Conservation (phyloP, 2,329 filamentous ascomycete species). For the Cytospora mali region DNA sequence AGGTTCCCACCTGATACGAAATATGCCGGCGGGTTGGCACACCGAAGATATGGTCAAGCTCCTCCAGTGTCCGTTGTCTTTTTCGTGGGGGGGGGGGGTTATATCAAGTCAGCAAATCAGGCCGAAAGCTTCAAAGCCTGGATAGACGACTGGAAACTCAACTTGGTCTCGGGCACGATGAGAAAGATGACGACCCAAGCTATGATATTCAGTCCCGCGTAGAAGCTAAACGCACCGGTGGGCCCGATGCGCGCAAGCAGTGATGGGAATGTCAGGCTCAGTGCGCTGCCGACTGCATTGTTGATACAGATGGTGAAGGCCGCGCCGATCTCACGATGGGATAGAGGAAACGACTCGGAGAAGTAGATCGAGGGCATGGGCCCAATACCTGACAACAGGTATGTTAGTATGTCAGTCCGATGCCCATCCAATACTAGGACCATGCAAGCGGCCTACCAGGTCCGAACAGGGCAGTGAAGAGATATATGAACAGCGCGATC, state of each 20-base stretch:
- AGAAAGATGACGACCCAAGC: conserved; percentile 67
- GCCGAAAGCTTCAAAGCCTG: background rate
- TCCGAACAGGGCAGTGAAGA: conserved; percentile 56
- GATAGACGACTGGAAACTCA: conserved; percentile 14
- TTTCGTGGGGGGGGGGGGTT: background rate
- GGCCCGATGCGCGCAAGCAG: conserved; percentile 43
- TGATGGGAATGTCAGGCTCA: conserved; percentile 49
- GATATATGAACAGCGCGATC: conserved; percentile 59
- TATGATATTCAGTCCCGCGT: conserved; percentile 60
- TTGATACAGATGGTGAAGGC: conserved; percentile 39
- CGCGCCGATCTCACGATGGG: conserved; percentile 48
- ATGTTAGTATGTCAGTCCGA: background rate
- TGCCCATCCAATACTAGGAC: background rate
- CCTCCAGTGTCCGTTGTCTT: conserved; percentile 49
- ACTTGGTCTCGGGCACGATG: conserved; percentile 58
- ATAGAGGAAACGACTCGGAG: conserved; percentile 57
- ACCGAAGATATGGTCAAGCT: conserved; percentile 45
- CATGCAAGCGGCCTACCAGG: conserved; percentile 38
- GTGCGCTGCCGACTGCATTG: conserved; percentile 34
- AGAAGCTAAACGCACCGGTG: conserved; percentile 60
- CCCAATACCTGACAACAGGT: conserved; percentile 33
- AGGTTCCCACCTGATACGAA: conserved; percentile 39
- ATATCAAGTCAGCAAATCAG: background rate
- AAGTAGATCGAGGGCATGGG: conserved; percentile 48
- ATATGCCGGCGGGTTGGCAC: conserved; percentile 39